phyloP scores from a whole-genome alignment of 1,284 basidiomycete genomes.

The Leccinum huronense region DNA sequence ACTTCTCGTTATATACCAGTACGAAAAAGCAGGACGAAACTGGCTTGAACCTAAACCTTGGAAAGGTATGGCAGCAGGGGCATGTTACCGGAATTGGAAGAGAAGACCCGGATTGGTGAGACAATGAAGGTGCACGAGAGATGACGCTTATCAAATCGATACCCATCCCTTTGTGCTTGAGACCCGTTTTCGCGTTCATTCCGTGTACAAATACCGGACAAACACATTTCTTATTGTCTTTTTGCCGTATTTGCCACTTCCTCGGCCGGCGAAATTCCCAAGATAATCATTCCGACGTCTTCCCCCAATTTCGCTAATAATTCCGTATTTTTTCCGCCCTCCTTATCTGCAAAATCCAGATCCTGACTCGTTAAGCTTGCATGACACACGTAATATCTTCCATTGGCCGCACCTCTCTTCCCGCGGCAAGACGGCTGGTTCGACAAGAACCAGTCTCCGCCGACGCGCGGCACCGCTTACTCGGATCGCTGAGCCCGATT shows the following conservation, averaged over 20 bases:
- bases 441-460: constrained; percentile 26
- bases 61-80: constrained; percentile 23
- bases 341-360: constrained; percentile 34
- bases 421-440: constrained; percentile 29
- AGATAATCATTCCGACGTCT: constrained; percentile 27
- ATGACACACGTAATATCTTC: constrained; percentile 33
- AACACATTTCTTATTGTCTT: constrained; percentile 48
- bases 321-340: constrained; percentile 33
- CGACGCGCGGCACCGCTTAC: constrained; percentile 30
- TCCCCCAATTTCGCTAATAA: constrained; percentile 33
- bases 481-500: constrained; percentile 15
- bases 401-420: constrained; percentile 28
- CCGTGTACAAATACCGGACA: constrained; percentile 39
- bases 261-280: constrained; percentile 37
- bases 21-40: constrained; percentile 25
- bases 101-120: constrained; percentile 34
- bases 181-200: constrained; percentile 46
- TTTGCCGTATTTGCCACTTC: constrained; percentile 33
- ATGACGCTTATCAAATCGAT: constrained; percentile 34
- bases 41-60: constrained; percentile 34
- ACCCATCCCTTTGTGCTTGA: constrained; percentile 33
- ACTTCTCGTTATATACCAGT: constrained; percentile 59
- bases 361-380: constrained; percentile 34
- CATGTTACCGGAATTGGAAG: constrained; percentile 20
- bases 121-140: constrained; percentile 34